Base-by-base conservation (phyloP, 305 asterid species). In the Ilex paraguariensis region DNA sequence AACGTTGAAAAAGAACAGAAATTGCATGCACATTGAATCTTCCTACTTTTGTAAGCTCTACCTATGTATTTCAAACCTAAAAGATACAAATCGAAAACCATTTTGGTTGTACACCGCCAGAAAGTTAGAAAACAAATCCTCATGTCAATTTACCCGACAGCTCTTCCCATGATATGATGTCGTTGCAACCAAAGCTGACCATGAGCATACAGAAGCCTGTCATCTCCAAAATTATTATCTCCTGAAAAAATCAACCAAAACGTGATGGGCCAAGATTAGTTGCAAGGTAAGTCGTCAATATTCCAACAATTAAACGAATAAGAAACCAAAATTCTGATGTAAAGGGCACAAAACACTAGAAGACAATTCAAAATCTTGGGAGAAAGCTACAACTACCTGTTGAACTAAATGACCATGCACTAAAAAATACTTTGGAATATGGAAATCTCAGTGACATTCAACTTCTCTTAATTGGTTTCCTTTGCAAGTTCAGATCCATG, bases 131-230 rank as follows among this genome's bases (percentile, higher is more conserved):
- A 65, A 33, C 54, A 69, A 13, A 36, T 64, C 62, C 33, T 54
- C 70, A n/a, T n/a, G 51, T 66, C 63, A 74, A 73, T 95, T 89
- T 72, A 92, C 98, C 98, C 98, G 51, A 92, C 94, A 66, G 98
- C 98, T 84, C 98, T 82, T 68, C 98, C 98, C 98, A 92, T 87
- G 57, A 92, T 89, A 69, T 92, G 97, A 57, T 87, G 95, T 70
- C 93, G 79, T 46, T 89, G 83, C 69, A 92, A 77, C 98, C 98
- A 92, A 51, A 84, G 93, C 77, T 92, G 98, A 64, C 98, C 98
- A 0, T 85, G 88, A 65, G 98, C 97, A 69, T 92, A 92, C 54
- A 92, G 82, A 79, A 83, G 96, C 73, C 97, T 82, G 80, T 92
- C 98, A 70, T 92, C 98, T 65, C 95, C 96, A 69, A 78, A 82